phyloP scores from a whole-genome alignment of 495 filamentous ascomycete genomes.

The Choiromyces venosus region DNA sequence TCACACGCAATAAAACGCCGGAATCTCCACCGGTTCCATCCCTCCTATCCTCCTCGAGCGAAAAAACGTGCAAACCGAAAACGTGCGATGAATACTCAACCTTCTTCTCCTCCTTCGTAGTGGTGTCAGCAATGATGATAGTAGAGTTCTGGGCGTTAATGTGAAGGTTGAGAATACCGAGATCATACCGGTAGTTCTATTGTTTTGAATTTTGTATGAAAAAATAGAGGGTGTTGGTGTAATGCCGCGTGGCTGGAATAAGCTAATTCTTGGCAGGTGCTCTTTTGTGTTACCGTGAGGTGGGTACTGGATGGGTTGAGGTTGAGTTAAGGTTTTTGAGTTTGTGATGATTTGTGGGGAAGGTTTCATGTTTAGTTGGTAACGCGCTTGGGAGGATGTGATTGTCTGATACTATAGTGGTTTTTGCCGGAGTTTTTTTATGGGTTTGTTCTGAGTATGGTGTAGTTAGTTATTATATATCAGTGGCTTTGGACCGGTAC shows the following conservation, averaged over 20 bases:
- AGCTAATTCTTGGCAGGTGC: background rate
- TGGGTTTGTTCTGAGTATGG: too few relatives aligned
- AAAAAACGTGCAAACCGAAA: background rate
- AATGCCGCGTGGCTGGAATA: background rate
- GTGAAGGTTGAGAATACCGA: background rate
- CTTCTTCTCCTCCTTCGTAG: too few relatives aligned
- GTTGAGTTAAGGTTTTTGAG: conserved; percentile 1
- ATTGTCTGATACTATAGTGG: too few relatives aligned
- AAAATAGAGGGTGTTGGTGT: background rate
- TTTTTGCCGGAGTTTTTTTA: too few relatives aligned
- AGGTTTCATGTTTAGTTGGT: too few relatives aligned
- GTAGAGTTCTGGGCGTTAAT: background rate
- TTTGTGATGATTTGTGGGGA: too few relatives aligned
- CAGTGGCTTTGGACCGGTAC: too few relatives aligned
- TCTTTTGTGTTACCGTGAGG: background rate
- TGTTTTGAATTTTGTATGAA: background rate
- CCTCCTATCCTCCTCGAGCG: background rate
- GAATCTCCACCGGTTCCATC: conserved; percentile 53
- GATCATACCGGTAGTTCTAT: background rate
- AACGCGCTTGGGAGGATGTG: too few relatives aligned
- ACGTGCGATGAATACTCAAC: background rate
- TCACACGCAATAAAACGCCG: conserved; percentile 61
- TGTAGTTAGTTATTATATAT: too few relatives aligned
- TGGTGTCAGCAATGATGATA: background rate
- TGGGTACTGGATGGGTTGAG: background rate